These are phyloP conservation scores for Trifolium dubium DNA, from an alignment of 306 rosid genomes.

Conservation along the genomic window DNA sequence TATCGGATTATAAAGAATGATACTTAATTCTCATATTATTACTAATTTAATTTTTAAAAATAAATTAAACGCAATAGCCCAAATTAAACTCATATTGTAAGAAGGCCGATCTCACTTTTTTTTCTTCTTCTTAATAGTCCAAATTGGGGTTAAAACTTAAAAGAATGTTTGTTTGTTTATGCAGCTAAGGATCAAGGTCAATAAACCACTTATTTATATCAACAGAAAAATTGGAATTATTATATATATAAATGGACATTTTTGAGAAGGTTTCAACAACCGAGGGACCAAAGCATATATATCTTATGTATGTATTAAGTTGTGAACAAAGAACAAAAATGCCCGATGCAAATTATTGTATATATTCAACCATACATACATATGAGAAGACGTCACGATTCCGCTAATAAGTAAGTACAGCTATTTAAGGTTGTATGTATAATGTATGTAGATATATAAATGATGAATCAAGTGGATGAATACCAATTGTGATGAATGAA, in stretches of 20 bases:
- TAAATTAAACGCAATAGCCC: too few relatives aligned
- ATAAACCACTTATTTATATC: slow-evolving; percentile 8
- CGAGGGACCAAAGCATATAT: background rate
- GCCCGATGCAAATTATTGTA: slow-evolving; percentile 2
- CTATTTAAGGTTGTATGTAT: background rate
- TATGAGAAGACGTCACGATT: slow-evolving; percentile 11
- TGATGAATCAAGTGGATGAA: too few relatives aligned
- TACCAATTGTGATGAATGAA: too few relatives aligned
- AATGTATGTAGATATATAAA: too few relatives aligned
- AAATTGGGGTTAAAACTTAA: slow-evolving; percentile 20
- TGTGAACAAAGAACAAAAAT: slow-evolving; percentile 28
- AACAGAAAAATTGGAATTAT: slow-evolving; percentile 31
- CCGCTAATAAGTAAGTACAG: background rate
- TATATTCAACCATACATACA: background rate
- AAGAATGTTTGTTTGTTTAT: slow-evolving; percentile 24
- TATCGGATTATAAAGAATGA: too few relatives aligned
- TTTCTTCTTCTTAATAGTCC: slow-evolving; percentile 1
- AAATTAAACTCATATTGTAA: too few relatives aligned
- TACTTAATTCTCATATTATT: too few relatives aligned
- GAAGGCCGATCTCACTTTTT: background rate
- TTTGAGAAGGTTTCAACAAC: slow-evolving; percentile 23
- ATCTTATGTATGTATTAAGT: background rate
- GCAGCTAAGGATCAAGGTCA: slow-evolving; percentile 40
- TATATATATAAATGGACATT: slow-evolving; percentile 18
- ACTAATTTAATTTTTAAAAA: too few relatives aligned